A percentile compares a stretch with the other conserved stretches of the same genome.
Conservation (phyloP, 106 monocot genomes). For the Apostasia shenzhenica region DNA sequence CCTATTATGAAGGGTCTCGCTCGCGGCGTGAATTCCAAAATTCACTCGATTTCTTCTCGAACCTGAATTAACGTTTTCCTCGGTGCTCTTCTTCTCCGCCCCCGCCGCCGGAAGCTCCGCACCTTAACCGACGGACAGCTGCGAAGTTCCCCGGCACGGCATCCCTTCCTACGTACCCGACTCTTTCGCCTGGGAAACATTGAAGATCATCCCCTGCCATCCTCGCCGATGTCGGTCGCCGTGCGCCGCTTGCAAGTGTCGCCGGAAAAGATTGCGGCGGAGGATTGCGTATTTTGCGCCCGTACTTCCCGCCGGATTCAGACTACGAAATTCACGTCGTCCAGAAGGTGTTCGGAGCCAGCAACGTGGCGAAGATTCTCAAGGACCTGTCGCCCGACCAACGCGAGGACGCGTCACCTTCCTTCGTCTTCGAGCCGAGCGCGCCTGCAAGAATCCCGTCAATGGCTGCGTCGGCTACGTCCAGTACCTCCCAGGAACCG, state of each 20-base stretch:
- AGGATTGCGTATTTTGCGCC: slow-evolving; percentile 70
- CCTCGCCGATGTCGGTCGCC: slow-evolving; percentile 40
- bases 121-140: not conserved
- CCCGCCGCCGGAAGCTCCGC: not conserved
- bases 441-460: slow-evolving; percentile 45
- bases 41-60: no score
- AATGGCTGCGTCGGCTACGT: slow-evolving; percentile 57
- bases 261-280: slow-evolving; percentile 75
- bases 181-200: slow-evolving; percentile 2
- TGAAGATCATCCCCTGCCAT: no score
- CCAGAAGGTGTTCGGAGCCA: slow-evolving; percentile 82
- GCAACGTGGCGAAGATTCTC: slow-evolving; percentile 79
- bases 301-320: slow-evolving; percentile 88
- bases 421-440: slow-evolving; percentile 49
- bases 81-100: not conserved
- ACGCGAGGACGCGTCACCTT: slow-evolving; percentile 56
- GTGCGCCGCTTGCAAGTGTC: slow-evolving; percentile 88
- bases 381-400: slow-evolving; percentile 42
- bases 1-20: no score
- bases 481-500: slow-evolving; percentile 30
- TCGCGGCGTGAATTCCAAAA: no score
- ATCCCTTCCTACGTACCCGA: not conserved
- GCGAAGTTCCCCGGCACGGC: not conserved
- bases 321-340: slow-evolving; percentile 54
- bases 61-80: no score